Conservation (phyloP, 2,329 filamentous ascomycete species). For the Exserohilum rostratum region DNA sequence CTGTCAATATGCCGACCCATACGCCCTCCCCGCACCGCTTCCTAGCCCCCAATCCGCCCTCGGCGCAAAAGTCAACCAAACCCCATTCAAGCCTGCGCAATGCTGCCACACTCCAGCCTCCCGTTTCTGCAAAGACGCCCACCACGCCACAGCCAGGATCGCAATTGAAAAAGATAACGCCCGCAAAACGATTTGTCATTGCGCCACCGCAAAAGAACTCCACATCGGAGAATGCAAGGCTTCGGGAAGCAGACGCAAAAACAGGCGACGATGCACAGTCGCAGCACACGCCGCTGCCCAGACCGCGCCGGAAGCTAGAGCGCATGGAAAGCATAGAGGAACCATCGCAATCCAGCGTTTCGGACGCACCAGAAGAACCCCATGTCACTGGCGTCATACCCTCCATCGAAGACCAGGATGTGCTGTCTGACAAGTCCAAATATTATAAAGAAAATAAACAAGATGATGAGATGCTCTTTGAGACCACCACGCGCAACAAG, state of each 20-base stretch:
- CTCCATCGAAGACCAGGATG: constrained; percentile 20
- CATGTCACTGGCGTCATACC: constrained; percentile 12
- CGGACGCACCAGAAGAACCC: constrained; percentile 7
- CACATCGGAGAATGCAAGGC: neutral
- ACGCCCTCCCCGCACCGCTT: constrained; percentile 46
- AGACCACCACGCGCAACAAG: constrained; percentile 22
- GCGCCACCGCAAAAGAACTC: constrained; percentile 17
- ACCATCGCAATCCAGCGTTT: constrained; percentile 30
- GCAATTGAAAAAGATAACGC: constrained; percentile 28
- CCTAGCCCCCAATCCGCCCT: constrained; percentile 27
- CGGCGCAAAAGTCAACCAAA: constrained; percentile 28
- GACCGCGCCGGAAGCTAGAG: constrained; percentile 25
- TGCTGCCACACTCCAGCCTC: constrained; percentile 21
- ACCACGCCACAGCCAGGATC: neutral
- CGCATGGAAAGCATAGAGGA: constrained; percentile 46
- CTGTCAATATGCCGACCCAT: constrained; percentile 30
- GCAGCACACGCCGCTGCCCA: constrained; percentile 21
- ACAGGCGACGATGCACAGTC: neutral
- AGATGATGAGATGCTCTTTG: constrained; percentile 37
- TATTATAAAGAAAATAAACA: constrained; percentile 21
- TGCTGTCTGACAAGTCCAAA: constrained; percentile 6
- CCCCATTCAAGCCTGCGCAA: constrained; percentile 35
- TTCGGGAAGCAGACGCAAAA: constrained; percentile 8
- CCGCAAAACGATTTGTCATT: constrained; percentile 44
- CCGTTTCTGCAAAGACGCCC: neutral